A percentile compares a stretch with the other conserved stretches of the same genome.
phyloP scores from a whole-genome alignment of 2,329 filamentous ascomycete genomes.

The Colletotrichum spaethianum region DNA sequence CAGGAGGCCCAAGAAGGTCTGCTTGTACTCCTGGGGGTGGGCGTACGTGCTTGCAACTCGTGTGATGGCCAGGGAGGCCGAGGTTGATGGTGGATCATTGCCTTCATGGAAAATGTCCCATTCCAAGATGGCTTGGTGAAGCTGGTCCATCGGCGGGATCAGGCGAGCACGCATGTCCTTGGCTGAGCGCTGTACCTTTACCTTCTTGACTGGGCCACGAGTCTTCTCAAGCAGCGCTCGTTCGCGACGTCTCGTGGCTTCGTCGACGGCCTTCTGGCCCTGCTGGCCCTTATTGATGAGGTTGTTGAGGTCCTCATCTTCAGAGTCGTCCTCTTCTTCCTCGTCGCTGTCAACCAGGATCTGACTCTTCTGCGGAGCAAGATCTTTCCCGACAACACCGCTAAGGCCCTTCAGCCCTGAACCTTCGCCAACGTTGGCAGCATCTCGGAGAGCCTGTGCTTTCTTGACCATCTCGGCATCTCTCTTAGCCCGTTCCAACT shows the following conservation, averaged over 20 bases:
- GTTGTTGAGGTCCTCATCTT: slow-evolving; percentile 61
- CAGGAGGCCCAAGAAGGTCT: slow-evolving; percentile 90
- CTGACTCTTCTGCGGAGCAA: slow-evolving; percentile 80
- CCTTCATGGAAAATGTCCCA: slow-evolving; percentile 97
- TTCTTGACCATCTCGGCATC: slow-evolving; percentile 80
- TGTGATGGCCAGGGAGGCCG: slow-evolving; percentile 70
- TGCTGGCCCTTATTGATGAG: slow-evolving; percentile 64
- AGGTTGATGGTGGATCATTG: slow-evolving; percentile 85
- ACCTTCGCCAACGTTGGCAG: slow-evolving; percentile 78
- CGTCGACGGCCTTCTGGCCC: slow-evolving; percentile 63
- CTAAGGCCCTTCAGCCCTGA: slow-evolving; percentile 81
- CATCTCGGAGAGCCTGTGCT: slow-evolving; percentile 72
- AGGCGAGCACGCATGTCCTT: slow-evolving; percentile 96
- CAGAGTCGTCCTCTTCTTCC: slow-evolving; percentile 74
- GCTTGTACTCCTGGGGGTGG: slow-evolving; percentile 84
- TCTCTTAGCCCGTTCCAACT: slow-evolving; percentile 78
- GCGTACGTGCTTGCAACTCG: slow-evolving; percentile 84
- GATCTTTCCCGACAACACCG: slow-evolving; percentile 82
- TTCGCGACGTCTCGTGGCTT: slow-evolving; percentile 61
- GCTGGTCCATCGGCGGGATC: slow-evolving; percentile 86
- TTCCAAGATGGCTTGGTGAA: slow-evolving; percentile 88
- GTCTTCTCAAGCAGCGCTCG: slow-evolving; percentile 68
- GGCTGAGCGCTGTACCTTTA: slow-evolving; percentile 82
- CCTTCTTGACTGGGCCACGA: slow-evolving; percentile 85
- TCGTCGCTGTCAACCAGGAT: slow-evolving; percentile 91